Conservation (phyloP, 371 early-diverging fungal genomes). For the Chytridium lagenaria region DNA sequence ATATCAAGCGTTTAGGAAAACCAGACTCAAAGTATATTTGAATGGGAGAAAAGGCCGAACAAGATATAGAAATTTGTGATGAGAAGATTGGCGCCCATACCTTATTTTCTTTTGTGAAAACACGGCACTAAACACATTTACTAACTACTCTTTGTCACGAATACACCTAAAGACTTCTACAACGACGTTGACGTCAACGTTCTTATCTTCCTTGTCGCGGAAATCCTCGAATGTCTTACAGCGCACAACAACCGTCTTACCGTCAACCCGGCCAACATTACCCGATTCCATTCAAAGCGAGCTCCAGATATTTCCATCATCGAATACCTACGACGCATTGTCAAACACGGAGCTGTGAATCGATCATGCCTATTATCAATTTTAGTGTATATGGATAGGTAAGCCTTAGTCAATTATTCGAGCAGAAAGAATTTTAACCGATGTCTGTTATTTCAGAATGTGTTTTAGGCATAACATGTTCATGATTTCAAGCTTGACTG, state of each 20-base stretch:
- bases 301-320: slow-evolving; percentile 84
- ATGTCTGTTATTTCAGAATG: slow-evolving; percentile 51
- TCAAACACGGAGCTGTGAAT: slow-evolving; percentile 86
- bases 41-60: too few species aligned
- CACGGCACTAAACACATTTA: too few species aligned
- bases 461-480: slow-evolving; percentile 55
- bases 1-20: too few species aligned
- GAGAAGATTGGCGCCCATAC: too few species aligned
- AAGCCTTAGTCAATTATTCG: too few species aligned
- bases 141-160: too few species aligned
- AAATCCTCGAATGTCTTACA: slow-evolving; percentile 27
- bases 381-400: slow-evolving; percentile 88
- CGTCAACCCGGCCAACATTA: slow-evolving; percentile 72
- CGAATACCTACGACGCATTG: slow-evolving; percentile 77
- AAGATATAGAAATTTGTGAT: too few species aligned
- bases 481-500: slow-evolving; percentile 85
- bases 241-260: slow-evolving; percentile 82
- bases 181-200: slow-evolving; percentile 73
- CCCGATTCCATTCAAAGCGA: slow-evolving; percentile 90
- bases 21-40: too few species aligned
- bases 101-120: too few species aligned
- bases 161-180: slow-evolving; percentile 53
- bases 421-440: background rate
- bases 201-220: slow-evolving; percentile 22
- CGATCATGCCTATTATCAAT: slow-evolving; percentile 77